phyloP scores from a whole-genome alignment of 2,329 filamentous ascomycete genomes.

The Paracorniculantispora psalliotae region DNA sequence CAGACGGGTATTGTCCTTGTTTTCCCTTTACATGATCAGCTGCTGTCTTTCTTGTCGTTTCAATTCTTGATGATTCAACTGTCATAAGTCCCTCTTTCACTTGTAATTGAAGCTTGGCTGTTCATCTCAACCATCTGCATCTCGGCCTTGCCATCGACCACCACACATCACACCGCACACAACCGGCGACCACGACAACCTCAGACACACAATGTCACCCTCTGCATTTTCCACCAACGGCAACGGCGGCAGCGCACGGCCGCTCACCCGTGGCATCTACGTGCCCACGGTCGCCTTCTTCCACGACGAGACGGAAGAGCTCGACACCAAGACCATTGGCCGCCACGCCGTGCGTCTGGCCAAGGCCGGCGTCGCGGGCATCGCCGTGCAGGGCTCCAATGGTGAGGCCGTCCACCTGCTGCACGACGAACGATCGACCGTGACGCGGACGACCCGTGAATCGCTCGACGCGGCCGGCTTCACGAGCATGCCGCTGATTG shows the following conservation, averaged over 20 bases:
- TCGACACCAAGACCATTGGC: slow-evolving; percentile 58
- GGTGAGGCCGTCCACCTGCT: slow-evolving; percentile 77
- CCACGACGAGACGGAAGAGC: slow-evolving; percentile 56
- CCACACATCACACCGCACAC: neutral
- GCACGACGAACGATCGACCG: slow-evolving; percentile 61
- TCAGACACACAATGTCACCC: slow-evolving; percentile 8
- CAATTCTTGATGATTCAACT: neutral
- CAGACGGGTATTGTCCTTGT: neutral
- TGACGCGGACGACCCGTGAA: slow-evolving; percentile 65
- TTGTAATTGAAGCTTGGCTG: neutral
- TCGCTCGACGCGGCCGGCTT: slow-evolving; percentile 63
- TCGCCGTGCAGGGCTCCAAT: slow-evolving; percentile 76
- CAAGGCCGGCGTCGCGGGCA: slow-evolving; percentile 64
- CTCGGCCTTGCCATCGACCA: neutral
- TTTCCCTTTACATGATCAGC: neutral
- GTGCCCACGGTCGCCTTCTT: slow-evolving; percentile 74
- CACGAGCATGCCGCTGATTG: slow-evolving; percentile 63
- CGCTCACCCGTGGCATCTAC: slow-evolving; percentile 55
- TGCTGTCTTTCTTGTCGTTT: too few relatives aligned
- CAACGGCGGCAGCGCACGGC: slow-evolving; percentile 26
- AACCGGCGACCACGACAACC: neutral
- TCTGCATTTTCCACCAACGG: slow-evolving; percentile 13
- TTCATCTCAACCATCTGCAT: neutral
- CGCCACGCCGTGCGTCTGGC: slow-evolving; percentile 65
- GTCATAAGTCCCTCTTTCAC: neutral